Conservation (phyloP, 2,329 filamentous ascomycete species). For the Clonostachys solani region DNA sequence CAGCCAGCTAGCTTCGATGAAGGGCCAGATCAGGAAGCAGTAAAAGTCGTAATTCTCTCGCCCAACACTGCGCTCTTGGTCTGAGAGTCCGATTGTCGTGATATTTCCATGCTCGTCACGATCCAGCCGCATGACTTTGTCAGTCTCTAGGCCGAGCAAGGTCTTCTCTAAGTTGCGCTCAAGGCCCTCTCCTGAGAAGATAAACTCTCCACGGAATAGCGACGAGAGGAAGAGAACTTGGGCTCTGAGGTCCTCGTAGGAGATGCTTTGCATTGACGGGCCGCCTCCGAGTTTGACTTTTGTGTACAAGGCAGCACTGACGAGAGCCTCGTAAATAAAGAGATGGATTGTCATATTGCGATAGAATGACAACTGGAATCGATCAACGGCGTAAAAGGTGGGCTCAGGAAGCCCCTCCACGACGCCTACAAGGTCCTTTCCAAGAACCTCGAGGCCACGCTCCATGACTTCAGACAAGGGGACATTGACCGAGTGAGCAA, state of each 20-base stretch:
- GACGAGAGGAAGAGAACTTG: conserved; percentile 90
- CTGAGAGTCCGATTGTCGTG: conserved; percentile 68
- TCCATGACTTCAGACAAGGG: conserved; percentile 81
- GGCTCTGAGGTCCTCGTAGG: conserved; percentile 65
- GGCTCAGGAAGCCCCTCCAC: conserved; percentile 79
- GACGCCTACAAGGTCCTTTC: conserved; percentile 79
- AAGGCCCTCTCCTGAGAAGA: conserved; percentile 86
- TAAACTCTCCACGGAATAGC: conserved; percentile 94
- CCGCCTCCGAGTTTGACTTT: conserved; percentile 89
- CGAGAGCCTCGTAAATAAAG: conserved; percentile 89
- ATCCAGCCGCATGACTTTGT: conserved; percentile 69
- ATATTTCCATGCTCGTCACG: conserved; percentile 52
- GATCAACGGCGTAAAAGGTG: conserved; percentile 91
- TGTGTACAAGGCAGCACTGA: conserved; percentile 87
- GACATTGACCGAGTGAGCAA: conserved; percentile 85
- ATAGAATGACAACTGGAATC: conserved; percentile 97
- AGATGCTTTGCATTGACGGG: conserved; percentile 72
- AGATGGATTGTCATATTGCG: conserved; percentile 99
- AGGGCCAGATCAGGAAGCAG: conserved; percentile 98
- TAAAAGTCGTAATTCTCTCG: conserved; percentile 98
- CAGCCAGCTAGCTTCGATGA: conserved; percentile 92
- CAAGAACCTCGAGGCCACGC: conserved; percentile 85
- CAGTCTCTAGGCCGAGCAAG: conserved; percentile 69
- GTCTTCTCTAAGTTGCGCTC: conserved; percentile 77
- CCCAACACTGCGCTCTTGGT: conserved; percentile 70